These are phyloP conservation scores for Alternaria novae-zelandiae DNA, from an alignment of 2,329 filamentous ascomycete genomes.

Conservation along the genomic window DNA sequence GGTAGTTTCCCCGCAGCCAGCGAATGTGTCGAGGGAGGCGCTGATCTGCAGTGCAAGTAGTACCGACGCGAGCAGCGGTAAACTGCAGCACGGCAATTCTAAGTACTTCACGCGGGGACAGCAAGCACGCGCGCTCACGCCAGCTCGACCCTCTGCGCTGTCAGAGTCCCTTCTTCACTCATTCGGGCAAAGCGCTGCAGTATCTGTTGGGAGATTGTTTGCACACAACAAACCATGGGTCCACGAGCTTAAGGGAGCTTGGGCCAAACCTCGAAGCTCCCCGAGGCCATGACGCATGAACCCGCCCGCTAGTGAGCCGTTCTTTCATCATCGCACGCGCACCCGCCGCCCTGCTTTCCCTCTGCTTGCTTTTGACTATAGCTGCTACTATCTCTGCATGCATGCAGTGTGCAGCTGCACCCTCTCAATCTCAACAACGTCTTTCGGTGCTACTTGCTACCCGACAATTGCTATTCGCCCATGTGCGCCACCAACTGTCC, in stretches of 20 bases:
- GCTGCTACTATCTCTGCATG: background rate
- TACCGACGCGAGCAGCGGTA: conserved; percentile 28
- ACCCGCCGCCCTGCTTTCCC: conserved; percentile 2
- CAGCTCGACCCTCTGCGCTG: background rate
- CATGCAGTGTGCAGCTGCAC: background rate
- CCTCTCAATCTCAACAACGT: background rate
- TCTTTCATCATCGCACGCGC: conserved; percentile 10
- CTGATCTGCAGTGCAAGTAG: conserved; percentile 26
- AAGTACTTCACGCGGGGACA: background rate
- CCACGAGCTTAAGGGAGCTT: conserved; percentile 16
- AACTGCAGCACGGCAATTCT: conserved; percentile 23
- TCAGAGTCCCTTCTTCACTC: background rate
- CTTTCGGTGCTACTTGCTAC: background rate
- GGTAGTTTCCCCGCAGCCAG: conserved; percentile 35
- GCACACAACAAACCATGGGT: conserved; percentile 11
- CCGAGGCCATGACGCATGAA: conserved; percentile 11
- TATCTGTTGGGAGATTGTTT: conserved; percentile 26
- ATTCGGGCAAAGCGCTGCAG: conserved; percentile 3
- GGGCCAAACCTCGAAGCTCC: conserved; percentile 12
- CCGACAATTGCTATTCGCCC: background rate
- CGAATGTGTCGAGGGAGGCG: conserved; percentile 25
- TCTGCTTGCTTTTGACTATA: background rate
- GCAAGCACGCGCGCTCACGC: background rate
- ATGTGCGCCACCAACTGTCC: background rate
- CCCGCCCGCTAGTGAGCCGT: conserved; percentile 10